These are phyloP conservation scores for Mallotus nudiflorus DNA, from an alignment of 345 rosid genomes.

Conservation along the genomic window DNA sequence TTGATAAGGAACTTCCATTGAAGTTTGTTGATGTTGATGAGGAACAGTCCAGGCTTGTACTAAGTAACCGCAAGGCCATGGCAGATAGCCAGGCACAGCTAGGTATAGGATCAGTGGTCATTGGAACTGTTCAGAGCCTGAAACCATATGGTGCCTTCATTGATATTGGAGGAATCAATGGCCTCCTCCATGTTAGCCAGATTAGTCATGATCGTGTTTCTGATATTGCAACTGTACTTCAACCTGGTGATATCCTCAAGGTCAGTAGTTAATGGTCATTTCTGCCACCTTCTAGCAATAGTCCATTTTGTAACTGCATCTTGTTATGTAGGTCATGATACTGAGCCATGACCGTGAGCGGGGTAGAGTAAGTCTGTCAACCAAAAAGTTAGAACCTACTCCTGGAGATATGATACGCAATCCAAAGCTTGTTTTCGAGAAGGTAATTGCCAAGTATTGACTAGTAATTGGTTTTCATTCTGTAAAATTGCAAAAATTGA, in stretches of 20 bases:
- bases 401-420: slow-evolving; percentile 99
- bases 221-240: slow-evolving; percentile 95
- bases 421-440: slow-evolving; percentile 95
- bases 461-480: too few species aligned
- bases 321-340: slow-evolving; percentile 74
- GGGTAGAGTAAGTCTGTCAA: slow-evolving; percentile 95
- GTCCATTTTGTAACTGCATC: background rate
- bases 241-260: slow-evolving; percentile 94
- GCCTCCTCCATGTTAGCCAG: slow-evolving; percentile 98
- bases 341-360: slow-evolving; percentile 97
- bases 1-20: slow-evolving; percentile 73
- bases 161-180: slow-evolving; percentile 94
- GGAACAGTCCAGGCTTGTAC: slow-evolving; percentile 87
- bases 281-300: background rate
- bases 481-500: background rate
- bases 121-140: slow-evolving; percentile 89
- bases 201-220: slow-evolving; percentile 95
- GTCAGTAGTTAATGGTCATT: slow-evolving; percentile 23
- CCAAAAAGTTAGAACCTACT: slow-evolving; percentile 96
- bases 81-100: slow-evolving; percentile 96
- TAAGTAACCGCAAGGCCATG: slow-evolving; percentile 97
- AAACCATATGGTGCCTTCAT: slow-evolving; percentile 98
- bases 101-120: slow-evolving; percentile 90
- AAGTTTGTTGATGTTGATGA: slow-evolving; percentile 98
- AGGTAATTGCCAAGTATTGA: slow-evolving; percentile 48